A percentile compares a stretch with the other conserved stretches of the same genome.
phyloP scores from a whole-genome alignment of 352 stramenopile species.

The Globisporangium paddicum region DNA sequence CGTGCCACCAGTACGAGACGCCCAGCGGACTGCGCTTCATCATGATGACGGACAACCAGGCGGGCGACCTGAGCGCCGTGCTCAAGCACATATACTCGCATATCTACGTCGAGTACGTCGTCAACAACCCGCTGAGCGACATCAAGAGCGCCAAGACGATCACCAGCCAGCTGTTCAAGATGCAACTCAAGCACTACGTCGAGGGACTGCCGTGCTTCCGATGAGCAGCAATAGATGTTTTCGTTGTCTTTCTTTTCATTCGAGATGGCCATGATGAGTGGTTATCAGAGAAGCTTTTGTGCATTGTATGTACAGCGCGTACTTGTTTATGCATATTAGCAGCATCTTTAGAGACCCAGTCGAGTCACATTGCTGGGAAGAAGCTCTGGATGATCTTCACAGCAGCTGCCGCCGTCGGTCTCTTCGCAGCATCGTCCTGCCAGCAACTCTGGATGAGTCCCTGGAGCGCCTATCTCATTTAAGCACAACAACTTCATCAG shows the following conservation, averaged over 20 bases:
- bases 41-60: constrained; percentile 88
- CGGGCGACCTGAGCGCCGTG: constrained; percentile 73
- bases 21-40: constrained; percentile 87
- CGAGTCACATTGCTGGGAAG: constrained; percentile 24
- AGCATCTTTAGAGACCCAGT: too few species aligned
- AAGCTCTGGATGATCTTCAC: constrained; percentile 42
- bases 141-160: constrained; percentile 68
- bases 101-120: constrained; percentile 89
- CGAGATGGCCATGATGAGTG: not conserved
- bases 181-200: constrained; percentile 71
- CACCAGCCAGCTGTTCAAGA: constrained; percentile 71
- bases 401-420: constrained; percentile 41
- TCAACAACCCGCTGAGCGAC: constrained; percentile 87
- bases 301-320: constrained; percentile 1
- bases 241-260: not conserved
- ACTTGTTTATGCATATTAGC: not conserved
- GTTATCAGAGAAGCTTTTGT: not conserved
- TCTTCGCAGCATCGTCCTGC: constrained; percentile 47
- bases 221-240: constrained; percentile 18
- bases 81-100: constrained; percentile 88
- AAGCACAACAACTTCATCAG: not conserved
- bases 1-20: constrained; percentile 91
- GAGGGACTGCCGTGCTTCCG: constrained; percentile 67
- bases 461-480: constrained; percentile 39
- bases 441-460: constrained; percentile 60